phyloP scores from a whole-genome alignment of 164 flowering plant species.

The Annona cherimola region DNA sequence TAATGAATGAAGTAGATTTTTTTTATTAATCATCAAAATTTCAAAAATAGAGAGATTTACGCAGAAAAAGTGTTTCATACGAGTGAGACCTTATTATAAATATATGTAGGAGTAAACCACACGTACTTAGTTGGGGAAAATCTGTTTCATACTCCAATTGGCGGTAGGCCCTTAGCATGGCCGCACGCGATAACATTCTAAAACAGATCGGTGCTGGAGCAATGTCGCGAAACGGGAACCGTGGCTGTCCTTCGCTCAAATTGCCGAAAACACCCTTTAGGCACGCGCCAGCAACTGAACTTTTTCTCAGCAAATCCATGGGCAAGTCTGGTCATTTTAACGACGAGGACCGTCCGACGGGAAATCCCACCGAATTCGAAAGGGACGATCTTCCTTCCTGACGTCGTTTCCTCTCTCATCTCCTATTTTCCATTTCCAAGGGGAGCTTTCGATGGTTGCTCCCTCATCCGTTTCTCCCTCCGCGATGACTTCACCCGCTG shows the following conservation, averaged over 20 bases:
- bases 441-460: not conserved
- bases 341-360: not conserved
- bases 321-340: not conserved
- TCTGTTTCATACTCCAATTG: too few species aligned
- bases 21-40: too few species aligned
- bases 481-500: conserved; percentile 32
- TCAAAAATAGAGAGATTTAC: too few species aligned
- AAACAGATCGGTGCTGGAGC: not conserved
- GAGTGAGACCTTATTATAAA: too few species aligned
- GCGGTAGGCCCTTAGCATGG: not conserved
- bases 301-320: not conserved
- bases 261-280: not conserved
- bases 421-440: not conserved
- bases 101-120: too few species aligned
- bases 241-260: not conserved
- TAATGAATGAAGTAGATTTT: too few species aligned
- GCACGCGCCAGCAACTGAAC: not conserved
- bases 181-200: not conserved
- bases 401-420: not conserved
- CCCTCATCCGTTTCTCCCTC: not conserved
- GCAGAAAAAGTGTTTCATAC: too few species aligned
- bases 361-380: not conserved
- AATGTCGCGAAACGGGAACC: not conserved
- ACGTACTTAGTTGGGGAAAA: too few species aligned
- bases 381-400: not conserved